phyloP scores from a whole-genome alignment of 2,329 filamentous ascomycete species.

The Diplodia sapinea region DNA sequence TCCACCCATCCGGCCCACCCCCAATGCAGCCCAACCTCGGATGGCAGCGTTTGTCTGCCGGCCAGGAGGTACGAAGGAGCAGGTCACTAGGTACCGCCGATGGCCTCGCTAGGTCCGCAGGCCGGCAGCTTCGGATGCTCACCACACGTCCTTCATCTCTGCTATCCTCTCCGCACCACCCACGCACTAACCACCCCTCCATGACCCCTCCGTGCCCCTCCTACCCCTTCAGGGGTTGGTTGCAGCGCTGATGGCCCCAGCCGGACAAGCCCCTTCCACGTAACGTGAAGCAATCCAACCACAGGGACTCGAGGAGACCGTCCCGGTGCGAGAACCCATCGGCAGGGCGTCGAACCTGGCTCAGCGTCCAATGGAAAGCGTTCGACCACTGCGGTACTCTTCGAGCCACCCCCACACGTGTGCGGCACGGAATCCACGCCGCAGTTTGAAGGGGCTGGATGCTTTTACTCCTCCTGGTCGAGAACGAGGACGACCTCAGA shows the following conservation, averaged over 20 bases:
- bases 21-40: slow-evolving; percentile 9
- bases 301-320: background rate
- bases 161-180: background rate
- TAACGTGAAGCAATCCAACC: background rate
- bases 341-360: background rate
- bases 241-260: background rate
- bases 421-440: slow-evolving; percentile 1
- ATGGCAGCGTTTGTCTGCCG: background rate
- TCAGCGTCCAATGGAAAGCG: background rate
- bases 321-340: background rate
- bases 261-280: background rate
- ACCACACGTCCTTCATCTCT: slow-evolving; percentile 4
- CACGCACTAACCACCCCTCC: slow-evolving; percentile 7
- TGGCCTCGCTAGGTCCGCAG: background rate
- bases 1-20: slow-evolving; percentile 7
- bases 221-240: background rate
- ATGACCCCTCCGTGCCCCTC: background rate
- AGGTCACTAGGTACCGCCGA: slow-evolving; percentile 15
- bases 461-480: background rate
- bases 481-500: background rate
- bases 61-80: slow-evolving; percentile 11
- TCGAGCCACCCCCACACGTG: background rate
- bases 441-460: background rate
- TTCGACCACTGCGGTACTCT: background rate
- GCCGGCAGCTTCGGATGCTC: slow-evolving; percentile 1